A percentile compares a stretch with the other conserved stretches of the same genome.
Conservation (phyloP, 139 green algal genomes). For the Volvox africanus region DNA sequence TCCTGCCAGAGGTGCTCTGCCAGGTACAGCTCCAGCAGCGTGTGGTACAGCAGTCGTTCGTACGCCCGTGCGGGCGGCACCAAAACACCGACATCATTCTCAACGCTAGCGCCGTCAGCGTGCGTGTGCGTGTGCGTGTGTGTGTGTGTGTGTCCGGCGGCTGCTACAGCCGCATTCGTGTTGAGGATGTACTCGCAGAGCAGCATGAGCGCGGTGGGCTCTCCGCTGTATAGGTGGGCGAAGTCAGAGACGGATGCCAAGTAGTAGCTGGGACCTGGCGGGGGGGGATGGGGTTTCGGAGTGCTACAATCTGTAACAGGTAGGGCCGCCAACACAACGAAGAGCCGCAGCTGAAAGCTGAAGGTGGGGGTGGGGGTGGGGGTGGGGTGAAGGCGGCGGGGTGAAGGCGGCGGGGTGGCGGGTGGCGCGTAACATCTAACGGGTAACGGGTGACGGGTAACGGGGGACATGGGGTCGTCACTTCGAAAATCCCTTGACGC, state of each 20-base stretch:
- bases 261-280: constrained; percentile 33
- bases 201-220: constrained; percentile 81
- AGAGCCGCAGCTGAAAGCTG: not conserved
- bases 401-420: not conserved
- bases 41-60: constrained; percentile 84
- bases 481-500: no score
- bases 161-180: constrained; percentile 48
- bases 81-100: not conserved
- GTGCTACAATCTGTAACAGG: no score
- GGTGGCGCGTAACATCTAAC: no score
- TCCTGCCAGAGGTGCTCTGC: constrained; percentile 43
- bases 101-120: not conserved
- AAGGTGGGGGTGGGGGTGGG: not conserved
- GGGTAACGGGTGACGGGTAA: no score
- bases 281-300: not conserved
- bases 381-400: not conserved
- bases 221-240: constrained; percentile 85
- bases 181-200: constrained; percentile 90
- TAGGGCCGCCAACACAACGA: no score
- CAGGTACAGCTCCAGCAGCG: constrained; percentile 91
- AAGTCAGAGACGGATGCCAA: constrained; percentile 85
- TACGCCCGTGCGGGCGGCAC: not conserved
- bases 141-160: not conserved
- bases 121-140: no score
- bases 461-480: no score